These are phyloP conservation scores for Stagonosporopsis vannaccii DNA, from an alignment of 2,329 filamentous ascomycete genomes.

Conservation along the genomic window DNA sequence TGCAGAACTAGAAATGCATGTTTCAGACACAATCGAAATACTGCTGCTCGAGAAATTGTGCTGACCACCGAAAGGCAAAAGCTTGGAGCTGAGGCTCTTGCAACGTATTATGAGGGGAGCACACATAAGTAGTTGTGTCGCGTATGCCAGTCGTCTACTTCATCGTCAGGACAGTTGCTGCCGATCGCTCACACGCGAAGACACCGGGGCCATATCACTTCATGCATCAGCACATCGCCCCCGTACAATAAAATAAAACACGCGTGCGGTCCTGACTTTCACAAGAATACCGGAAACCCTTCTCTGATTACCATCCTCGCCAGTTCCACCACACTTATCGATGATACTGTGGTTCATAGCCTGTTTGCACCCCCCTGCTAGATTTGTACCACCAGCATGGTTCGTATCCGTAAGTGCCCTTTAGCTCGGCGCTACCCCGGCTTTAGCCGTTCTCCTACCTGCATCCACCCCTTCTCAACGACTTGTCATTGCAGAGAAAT, in stretches of 20 bases:
- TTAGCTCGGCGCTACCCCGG: background rate
- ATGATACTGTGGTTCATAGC: background rate
- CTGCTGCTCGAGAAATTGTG: background rate
- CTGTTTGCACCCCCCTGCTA: background rate
- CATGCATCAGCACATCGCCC: background rate
- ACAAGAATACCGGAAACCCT: background rate
- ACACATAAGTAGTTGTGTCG: background rate
- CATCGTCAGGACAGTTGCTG: background rate
- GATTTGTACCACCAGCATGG: conserved; percentile 14
- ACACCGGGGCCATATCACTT: background rate
- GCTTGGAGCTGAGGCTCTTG: background rate
- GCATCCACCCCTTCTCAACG: background rate
- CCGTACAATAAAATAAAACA: background rate
- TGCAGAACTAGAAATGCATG: background rate
- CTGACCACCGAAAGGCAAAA: background rate
- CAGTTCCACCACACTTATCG: background rate
- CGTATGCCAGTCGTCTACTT: background rate
- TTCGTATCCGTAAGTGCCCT: conserved; percentile 25
- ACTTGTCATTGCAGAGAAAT: background rate
- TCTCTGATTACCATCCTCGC: background rate
- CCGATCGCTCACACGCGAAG: background rate
- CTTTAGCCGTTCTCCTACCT: background rate
- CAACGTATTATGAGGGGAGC: background rate
- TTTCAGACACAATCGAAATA: background rate
- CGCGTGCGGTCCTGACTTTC: background rate